A percentile compares a stretch with the other conserved stretches of the same genome.
Conservation (phyloP, 768 basidiomycete genomes). For the Nidularia sp. region DNA sequence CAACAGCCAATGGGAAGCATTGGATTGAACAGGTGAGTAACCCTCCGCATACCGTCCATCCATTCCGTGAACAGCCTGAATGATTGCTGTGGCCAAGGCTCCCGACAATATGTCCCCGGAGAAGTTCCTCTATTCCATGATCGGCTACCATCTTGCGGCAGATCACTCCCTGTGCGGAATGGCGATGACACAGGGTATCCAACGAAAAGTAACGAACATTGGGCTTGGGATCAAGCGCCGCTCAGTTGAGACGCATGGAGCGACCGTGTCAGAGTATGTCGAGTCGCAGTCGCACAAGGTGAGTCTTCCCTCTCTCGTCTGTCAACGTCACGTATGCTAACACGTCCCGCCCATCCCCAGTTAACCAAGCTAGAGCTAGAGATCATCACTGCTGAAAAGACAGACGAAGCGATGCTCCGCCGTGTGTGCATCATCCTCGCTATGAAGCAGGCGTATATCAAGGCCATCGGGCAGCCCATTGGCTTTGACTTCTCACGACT, state of each 20-base stretch:
- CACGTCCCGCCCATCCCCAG: conserved; percentile 4
- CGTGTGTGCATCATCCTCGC: conserved; percentile 76
- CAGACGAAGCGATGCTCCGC: conserved; percentile 65
- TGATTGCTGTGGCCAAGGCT: conserved; percentile 25
- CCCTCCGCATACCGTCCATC: not conserved
- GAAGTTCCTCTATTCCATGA: conserved; percentile 67
- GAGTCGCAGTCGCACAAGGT: conserved; percentile 79
- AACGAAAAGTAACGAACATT: conserved; percentile 74
- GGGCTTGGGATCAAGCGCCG: conserved; percentile 77
- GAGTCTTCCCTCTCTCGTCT: conserved; percentile 11
- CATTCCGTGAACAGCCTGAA: conserved; percentile 3
- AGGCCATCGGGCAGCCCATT: conserved; percentile 76
- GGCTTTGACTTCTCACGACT: conserved; percentile 82
- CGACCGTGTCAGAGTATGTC: conserved; percentile 56
- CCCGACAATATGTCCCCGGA: conserved; percentile 61
- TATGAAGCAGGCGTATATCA: conserved; percentile 78
- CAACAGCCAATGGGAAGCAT: conserved; percentile 62
- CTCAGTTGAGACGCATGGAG: conserved; percentile 56
- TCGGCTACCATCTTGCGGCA: conserved; percentile 72
- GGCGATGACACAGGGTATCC: conserved; percentile 79
- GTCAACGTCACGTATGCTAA: not conserved
- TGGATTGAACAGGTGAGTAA: conserved; percentile 73
- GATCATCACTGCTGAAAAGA: conserved; percentile 45
- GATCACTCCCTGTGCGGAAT: conserved; percentile 74
- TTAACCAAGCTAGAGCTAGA: conserved; percentile 33